Conservation (phyloP, 2,329 filamentous ascomycete species). For the Pseudogymnoascus sp. region DNA sequence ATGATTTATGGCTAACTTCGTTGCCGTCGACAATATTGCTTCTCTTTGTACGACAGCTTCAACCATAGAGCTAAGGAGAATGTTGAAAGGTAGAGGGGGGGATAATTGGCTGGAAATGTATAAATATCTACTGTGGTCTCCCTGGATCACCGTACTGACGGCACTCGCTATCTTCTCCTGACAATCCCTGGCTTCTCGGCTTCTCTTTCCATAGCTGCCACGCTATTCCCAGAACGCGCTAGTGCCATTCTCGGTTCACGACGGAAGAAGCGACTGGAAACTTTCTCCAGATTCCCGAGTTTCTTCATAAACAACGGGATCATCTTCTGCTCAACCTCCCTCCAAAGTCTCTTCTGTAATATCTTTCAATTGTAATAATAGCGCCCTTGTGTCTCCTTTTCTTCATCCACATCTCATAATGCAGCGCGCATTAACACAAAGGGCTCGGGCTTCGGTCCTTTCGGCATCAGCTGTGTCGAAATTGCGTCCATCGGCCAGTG, state of each 20-base stretch:
- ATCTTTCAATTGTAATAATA: conserved; percentile 11
- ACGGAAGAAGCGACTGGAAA: conserved; percentile 8
- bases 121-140: neutral
- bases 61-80: neutral
- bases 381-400: conserved; percentile 1
- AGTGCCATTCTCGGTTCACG: conserved; percentile 1
- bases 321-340: conserved; percentile 3
- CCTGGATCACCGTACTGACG: neutral
- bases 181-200: neutral
- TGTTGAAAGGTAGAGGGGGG: neutral
- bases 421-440: conserved; percentile 89
- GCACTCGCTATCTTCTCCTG: neutral
- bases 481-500: conserved; percentile 54
- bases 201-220: neutral
- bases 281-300: conserved; percentile 7
- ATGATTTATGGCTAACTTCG: neutral
- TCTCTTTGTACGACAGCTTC: neutral
- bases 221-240: neutral
- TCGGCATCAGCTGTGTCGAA: conserved; percentile 57
- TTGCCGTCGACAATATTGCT: neutral
- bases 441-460: conserved; percentile 71
- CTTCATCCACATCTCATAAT: conserved; percentile 47
- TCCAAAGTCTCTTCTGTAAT: conserved; percentile 9
- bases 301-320: conserved; percentile 6
- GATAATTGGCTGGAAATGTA: neutral